phyloP scores from a whole-genome alignment of 2,329 filamentous ascomycete genomes.

The Thielaviopsis ethacetica region DNA sequence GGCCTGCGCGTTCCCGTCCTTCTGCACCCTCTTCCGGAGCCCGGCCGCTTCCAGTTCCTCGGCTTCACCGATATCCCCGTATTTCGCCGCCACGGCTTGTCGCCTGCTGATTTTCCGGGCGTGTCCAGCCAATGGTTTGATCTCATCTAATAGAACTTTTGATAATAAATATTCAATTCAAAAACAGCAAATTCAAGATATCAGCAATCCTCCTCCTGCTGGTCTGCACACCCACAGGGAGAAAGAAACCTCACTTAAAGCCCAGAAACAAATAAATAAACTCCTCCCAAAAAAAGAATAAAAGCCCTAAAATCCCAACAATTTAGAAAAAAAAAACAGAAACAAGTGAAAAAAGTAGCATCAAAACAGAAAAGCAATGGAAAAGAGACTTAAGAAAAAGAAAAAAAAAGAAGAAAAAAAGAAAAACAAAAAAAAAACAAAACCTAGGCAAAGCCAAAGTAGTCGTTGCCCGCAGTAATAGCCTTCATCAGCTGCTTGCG shows the following conservation, averaged over 20 bases:
- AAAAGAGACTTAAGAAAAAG: neutral
- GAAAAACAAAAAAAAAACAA: neutral
- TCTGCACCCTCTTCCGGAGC: no score
- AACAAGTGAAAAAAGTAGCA: no score
- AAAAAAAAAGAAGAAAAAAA: constrained; percentile 1
- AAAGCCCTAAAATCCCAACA: neutral
- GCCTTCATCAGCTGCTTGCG: constrained; percentile 81
- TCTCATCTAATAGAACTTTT: neutral
- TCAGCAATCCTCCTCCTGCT: neutral
- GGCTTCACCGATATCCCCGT: neutral
- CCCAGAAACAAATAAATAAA: neutral
- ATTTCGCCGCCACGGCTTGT: neutral
- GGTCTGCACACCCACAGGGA: neutral
- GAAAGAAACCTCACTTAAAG: neutral
- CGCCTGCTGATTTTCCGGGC: neutral
- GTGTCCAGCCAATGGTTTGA: no score
- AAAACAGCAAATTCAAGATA: neutral
- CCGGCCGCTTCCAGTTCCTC: no score
- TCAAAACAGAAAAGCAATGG: neutral
- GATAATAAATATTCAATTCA: neutral
- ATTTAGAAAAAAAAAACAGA: neutral
- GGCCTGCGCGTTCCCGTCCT: no score
- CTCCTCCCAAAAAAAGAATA: neutral
- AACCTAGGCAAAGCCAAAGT: constrained; percentile 82
- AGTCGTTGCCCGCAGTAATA: constrained; percentile 95